These are phyloP conservation scores for Thelonectria olida DNA, from an alignment of 2,329 filamentous ascomycete species.

Conservation along the genomic window DNA sequence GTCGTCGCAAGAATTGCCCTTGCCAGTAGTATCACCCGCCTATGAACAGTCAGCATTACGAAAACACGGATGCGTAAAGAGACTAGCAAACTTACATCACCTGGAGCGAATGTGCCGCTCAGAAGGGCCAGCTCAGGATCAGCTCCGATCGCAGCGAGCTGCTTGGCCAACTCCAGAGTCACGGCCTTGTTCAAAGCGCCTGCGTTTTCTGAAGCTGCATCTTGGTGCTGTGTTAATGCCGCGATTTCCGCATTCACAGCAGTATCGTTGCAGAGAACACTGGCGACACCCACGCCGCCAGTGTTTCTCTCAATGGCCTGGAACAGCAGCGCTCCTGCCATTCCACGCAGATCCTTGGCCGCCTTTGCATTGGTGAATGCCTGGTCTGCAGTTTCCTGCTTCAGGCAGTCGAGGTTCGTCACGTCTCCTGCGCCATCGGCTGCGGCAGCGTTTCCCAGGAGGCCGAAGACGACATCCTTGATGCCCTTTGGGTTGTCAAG, in stretches of 20 bases:
- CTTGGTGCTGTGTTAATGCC: conserved; percentile 72
- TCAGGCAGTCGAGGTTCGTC: conserved; percentile 54
- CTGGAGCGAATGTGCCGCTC: conserved; percentile 71
- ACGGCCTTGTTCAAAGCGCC: conserved; percentile 68
- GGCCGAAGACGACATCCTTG: conserved; percentile 61
- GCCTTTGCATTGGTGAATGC: conserved; percentile 69
- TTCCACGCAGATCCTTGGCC: conserved; percentile 59
- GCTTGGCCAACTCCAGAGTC: conserved; percentile 65
- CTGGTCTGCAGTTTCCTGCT: conserved; percentile 63
- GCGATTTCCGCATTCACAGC: conserved; percentile 73
- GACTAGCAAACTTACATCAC: conserved; percentile 58
- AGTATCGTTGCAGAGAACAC: conserved; percentile 59
- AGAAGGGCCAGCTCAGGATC: conserved; percentile 69
- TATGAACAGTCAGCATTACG: background rate
- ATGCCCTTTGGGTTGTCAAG: conserved; percentile 62
- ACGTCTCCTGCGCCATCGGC: conserved; percentile 50
- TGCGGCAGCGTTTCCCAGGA: conserved; percentile 56
- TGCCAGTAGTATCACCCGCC: conserved; percentile 22
- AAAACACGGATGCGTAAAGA: background rate
- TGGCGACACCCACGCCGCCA: conserved; percentile 40
- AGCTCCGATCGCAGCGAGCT: conserved; percentile 69
- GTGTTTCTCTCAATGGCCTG: conserved; percentile 64
- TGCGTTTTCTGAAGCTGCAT: conserved; percentile 68
- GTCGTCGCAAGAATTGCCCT: conserved; percentile 57
- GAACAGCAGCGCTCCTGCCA: conserved; percentile 64